phyloP scores from a whole-genome alignment of 306 rosid genomes.

The Senna tora region DNA sequence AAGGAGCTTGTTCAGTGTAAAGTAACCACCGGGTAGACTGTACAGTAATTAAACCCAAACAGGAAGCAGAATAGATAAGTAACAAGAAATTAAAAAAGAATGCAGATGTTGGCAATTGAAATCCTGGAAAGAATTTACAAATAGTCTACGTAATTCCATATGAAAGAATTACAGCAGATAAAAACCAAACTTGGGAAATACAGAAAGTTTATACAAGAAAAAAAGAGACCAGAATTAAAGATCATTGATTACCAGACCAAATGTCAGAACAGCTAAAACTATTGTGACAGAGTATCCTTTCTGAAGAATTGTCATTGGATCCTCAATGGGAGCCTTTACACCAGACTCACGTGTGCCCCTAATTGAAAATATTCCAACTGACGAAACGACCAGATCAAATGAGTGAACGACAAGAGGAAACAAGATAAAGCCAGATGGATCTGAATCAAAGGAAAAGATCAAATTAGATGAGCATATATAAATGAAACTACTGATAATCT shows the following conservation, averaged over 20 bases:
- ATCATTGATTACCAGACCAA: conserved; percentile 79
- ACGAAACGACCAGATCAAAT: conserved; percentile 90
- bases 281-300: conserved; percentile 92
- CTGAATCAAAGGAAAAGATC: conserved; percentile 60
- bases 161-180: conserved; percentile 13
- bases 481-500: conserved; percentile 21
- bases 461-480: conserved; percentile 38
- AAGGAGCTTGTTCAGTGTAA: conserved; percentile 95
- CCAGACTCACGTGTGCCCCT: conserved; percentile 87
- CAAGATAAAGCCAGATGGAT: conserved; percentile 98
- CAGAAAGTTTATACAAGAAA: conserved; percentile 20
- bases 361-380: conserved; percentile 88
- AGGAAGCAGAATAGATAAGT: conserved; percentile 33
- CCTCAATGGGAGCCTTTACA: conserved; percentile 72
- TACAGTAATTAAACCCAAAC: conserved; percentile 40
- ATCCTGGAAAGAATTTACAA: conserved; percentile 30
- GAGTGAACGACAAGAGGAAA: conserved; percentile 99
- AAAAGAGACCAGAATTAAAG: conserved; percentile 33
- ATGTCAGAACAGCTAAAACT: conserved; percentile 86
- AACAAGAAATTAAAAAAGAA: conserved; percentile 19
- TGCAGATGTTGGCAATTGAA: conserved; percentile 28
- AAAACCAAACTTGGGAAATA: conserved; percentile 25
- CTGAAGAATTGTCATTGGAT: conserved; percentile 95
- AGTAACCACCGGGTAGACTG: conserved; percentile 99
- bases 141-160: conserved; percentile 11